Base-by-base conservation (phyloP, 148 eudicot genomes). In the Nyssa sinensis region DNA sequence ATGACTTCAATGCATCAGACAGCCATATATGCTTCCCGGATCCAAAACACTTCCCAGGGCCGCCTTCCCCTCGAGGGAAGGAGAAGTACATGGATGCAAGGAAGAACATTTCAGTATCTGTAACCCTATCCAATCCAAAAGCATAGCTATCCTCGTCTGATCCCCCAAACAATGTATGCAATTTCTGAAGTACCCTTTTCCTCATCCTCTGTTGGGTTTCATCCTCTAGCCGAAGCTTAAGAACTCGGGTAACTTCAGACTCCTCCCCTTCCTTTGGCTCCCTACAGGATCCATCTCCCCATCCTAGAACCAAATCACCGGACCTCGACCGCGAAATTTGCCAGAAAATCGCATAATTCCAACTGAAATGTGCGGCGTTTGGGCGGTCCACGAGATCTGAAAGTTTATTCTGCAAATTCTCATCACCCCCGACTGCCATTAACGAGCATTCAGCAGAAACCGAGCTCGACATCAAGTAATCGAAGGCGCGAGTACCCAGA, bases 331-430 rank as follows among this genome's bases (percentile, higher is more conserved):
- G 74, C 47, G 94, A 89, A 58, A 88, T 77, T 64, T 92, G 98
- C 98, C 98, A 95, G 77, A 90, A 95, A 30, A 95, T 81, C 6
- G 97, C 97, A 53, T 95, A 95, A 82, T 95, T 95, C 98, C 98
- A 95, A 68, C 91, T 83, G 44, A 92, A 95, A 77, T 84, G 83
- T 39, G 77, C 74, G 0, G 85, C 51, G 61, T 87, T 83, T 1
- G 91, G 89, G 60, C 34, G 67, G 70, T 95, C 98, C 16, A 95
- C 96, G 28, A 95, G 91, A 90, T 92, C 94, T 29, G 90, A 89
- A 29, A 95, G 89, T 89, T 86, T 89, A 39, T 75, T 81, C 66
- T 92, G 96, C 28, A 95, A 75, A 68, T 81, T 89, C 72, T 89
- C 96, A 82, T 88, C 87, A 73, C 72, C 83, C 61, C 80, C 90